These are phyloP conservation scores for Malania oleifera DNA, from an alignment of 164 flowering plant genomes.

Conservation along the genomic window DNA sequence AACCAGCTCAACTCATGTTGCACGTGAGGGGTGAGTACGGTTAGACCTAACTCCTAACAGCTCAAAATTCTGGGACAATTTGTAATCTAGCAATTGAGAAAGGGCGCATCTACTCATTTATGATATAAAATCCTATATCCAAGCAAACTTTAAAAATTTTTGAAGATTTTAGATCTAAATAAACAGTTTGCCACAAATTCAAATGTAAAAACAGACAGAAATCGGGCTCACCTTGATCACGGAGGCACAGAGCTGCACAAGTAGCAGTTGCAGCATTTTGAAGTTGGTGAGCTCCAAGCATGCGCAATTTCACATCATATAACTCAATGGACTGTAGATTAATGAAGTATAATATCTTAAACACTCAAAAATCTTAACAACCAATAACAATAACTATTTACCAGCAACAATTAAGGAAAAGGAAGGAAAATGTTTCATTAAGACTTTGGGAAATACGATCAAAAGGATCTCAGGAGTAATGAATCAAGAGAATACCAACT, in stretches of 20 bases:
- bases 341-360: not conserved
- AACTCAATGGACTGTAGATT: constrained; percentile 52
- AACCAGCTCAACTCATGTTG: too few relatives aligned
- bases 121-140: too few relatives aligned
- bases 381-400: not conserved
- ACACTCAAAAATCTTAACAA: not conserved
- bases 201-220: not conserved
- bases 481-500: constrained; percentile 36
- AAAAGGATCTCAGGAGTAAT: too few relatives aligned
- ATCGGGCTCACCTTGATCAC: constrained; percentile 46
- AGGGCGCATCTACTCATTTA: too few relatives aligned
- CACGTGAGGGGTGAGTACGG: too few relatives aligned
- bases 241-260: constrained; percentile 72
- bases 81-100: too few relatives aligned
- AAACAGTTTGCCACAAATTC: too few relatives aligned
- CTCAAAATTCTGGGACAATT: too few relatives aligned
- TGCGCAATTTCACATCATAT: constrained; percentile 41
- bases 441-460: constrained; percentile 5
- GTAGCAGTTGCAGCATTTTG: constrained; percentile 87
- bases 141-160: too few relatives aligned
- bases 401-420: not conserved
- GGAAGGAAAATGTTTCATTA: not conserved
- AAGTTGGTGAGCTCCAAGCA: constrained; percentile 91
- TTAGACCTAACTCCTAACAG: too few relatives aligned
- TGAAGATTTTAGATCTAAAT: too few relatives aligned